Conservation (phyloP, 306 rosid species). For the Dryas octopetala region DNA sequence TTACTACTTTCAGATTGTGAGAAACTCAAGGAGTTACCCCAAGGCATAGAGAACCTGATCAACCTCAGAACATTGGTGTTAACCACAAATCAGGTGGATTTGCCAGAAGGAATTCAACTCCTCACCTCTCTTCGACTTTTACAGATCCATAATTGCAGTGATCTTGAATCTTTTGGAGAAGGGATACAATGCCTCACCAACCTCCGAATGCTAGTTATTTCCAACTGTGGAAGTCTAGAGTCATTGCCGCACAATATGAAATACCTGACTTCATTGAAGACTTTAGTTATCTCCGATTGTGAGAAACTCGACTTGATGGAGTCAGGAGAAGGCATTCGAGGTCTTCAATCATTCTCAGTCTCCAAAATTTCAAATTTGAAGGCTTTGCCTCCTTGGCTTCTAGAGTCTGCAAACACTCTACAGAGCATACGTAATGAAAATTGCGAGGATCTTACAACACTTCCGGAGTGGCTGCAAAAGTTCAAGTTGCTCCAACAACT, state of each 20-base stretch:
- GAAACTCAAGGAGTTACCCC: constrained; percentile 31
- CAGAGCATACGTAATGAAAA: neutral
- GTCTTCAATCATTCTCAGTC: neutral
- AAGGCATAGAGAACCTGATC: constrained; percentile 21
- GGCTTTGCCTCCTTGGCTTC: constrained; percentile 17
- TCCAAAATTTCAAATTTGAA: neutral
- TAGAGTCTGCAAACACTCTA: neutral
- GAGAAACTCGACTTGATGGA: neutral
- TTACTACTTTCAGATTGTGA: constrained; percentile 19
- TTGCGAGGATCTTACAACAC: neutral
- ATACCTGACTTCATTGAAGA: neutral
- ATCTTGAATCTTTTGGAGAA: constrained; percentile 1
- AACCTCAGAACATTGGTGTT: constrained; percentile 27
- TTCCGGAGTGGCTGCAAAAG: constrained; percentile 17
- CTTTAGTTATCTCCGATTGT: neutral
- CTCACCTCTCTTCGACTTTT: constrained; percentile 27
- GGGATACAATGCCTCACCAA: constrained; percentile 22
- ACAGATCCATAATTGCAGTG: neutral
- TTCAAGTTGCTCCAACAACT: neutral
- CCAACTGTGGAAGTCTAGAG: constrained; percentile 11
- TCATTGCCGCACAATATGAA: neutral
- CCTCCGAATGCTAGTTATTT: constrained; percentile 10
- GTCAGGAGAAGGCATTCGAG: neutral
- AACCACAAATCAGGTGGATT: constrained; percentile 16
- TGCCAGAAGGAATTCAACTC: constrained; percentile 25